Percentiles rank a stretch among this genome's conserved stretches.
These are phyloP conservation scores for Pseudomonodictys pantanalensis DNA, from an alignment of 495 filamentous ascomycete genomes.

Conservation along the genomic window DNA sequence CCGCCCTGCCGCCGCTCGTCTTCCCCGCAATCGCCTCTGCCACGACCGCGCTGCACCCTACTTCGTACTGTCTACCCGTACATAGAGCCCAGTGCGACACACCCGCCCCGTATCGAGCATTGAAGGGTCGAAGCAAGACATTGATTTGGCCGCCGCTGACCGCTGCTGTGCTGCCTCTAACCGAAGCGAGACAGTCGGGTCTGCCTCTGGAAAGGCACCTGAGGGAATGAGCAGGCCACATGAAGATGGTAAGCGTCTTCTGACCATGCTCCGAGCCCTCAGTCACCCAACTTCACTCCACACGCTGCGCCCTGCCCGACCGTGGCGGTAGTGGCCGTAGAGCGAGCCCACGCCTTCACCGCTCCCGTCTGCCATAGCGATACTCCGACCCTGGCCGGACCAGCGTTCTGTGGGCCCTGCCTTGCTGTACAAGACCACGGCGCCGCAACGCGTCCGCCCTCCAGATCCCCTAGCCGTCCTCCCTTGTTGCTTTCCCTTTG, in stretches of 20 bases:
- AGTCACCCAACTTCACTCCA: constrained; percentile 11
- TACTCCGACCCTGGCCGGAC: not conserved
- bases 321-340: not conserved
- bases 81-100: not conserved
- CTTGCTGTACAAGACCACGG: not conserved
- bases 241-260: constrained; percentile 30
- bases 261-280: constrained; percentile 2
- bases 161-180: not conserved
- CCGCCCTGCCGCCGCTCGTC: not conserved
- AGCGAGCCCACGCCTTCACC: constrained; percentile 14
- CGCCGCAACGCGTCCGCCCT: not conserved
- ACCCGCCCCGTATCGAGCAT: not conserved
- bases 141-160: not conserved
- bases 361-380: constrained; percentile 3
- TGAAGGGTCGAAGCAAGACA: not conserved
- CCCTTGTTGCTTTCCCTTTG: not conserved
- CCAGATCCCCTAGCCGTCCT: not conserved
- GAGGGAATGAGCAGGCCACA: constrained; percentile 36
- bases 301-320: not conserved
- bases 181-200: constrained; percentile 9
- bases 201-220: constrained; percentile 10
- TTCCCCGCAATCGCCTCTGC: not conserved
- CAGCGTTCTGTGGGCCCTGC: not conserved
- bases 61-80: too few species aligned
- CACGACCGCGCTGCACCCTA: too few species aligned